These are phyloP conservation scores for Xerophyta viscosa DNA, from an alignment of 106 monocot species.

Conservation along the genomic window DNA sequence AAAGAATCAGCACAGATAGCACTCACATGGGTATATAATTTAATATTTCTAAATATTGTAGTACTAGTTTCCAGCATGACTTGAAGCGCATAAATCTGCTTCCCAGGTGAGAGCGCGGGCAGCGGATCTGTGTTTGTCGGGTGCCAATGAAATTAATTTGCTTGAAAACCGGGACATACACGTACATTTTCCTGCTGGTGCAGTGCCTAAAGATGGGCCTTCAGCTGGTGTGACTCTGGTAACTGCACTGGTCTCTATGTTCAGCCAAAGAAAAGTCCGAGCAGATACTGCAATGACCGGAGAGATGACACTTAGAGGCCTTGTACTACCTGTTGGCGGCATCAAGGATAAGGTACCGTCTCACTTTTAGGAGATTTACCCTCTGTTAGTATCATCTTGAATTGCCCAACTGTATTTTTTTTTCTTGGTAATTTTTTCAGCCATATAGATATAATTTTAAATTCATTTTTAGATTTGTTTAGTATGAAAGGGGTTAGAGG, in stretches of 20 bases:
- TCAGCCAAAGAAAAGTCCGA: slow-evolving; percentile 71
- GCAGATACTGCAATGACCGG: slow-evolving; percentile 98
- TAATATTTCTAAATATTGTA: no score
- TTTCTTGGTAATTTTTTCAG: not conserved
- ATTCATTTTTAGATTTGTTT: no score
- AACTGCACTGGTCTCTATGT: slow-evolving; percentile 90
- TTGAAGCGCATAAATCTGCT: no score
- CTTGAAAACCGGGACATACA: slow-evolving; percentile 82
- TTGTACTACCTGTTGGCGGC: slow-evolving; percentile 93
- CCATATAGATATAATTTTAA: no score
- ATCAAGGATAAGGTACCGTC: slow-evolving; percentile 82
- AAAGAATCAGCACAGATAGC: slow-evolving; percentile 99
- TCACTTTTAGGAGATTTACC: not conserved
- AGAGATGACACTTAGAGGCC: slow-evolving; percentile 90
- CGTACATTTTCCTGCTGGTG: slow-evolving; percentile 99
- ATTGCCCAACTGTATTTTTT: no score
- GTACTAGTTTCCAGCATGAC: no score
- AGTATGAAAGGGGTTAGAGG: no score
- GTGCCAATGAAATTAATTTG: slow-evolving; percentile 38
- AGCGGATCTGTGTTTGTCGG: slow-evolving; percentile 61
- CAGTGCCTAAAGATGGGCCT: slow-evolving; percentile 98
- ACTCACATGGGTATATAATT: slow-evolving; percentile 79
- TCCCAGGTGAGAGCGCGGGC: slow-evolving; percentile 83
- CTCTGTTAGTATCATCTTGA: no score
- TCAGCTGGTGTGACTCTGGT: slow-evolving; percentile 99